Conservation (phyloP, 176 grass and related monocot genomes). For the Areca catechu region DNA sequence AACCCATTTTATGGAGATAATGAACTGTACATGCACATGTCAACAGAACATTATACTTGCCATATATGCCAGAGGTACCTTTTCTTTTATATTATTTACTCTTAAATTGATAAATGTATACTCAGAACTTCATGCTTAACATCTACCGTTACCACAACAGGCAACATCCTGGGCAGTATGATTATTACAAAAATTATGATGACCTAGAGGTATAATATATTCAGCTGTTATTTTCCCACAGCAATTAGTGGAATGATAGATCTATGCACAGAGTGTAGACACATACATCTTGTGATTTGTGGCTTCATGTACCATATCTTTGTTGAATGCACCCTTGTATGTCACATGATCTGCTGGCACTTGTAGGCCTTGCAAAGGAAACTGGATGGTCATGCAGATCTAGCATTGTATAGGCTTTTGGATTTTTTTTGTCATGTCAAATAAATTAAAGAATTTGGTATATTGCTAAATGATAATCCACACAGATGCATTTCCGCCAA, state of each 20-base stretch:
- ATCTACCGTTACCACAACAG: conserved; percentile 19
- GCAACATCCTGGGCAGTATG: conserved; percentile 56
- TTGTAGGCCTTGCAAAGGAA: no score
- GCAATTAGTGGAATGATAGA: neutral
- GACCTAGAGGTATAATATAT: conserved; percentile 67
- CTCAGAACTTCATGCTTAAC: no score
- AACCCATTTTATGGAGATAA: conserved; percentile 83
- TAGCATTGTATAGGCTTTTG: no score
- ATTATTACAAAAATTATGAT: conserved; percentile 85
- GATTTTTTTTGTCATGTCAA: no score
- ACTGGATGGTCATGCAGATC: no score
- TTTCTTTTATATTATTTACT: neutral
- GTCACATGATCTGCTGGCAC: no score
- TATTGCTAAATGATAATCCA: conserved; percentile 15
- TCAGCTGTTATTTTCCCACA: conserved; percentile 2
- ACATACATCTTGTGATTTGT: no score
- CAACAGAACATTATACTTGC: conserved; percentile 64
- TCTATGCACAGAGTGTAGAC: no score
- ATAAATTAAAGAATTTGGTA: no score
- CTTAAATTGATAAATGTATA: no score
- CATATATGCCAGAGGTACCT: conserved; percentile 79
- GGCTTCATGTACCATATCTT: no score
- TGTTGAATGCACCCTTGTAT: no score
- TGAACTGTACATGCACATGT: conserved; percentile 84
- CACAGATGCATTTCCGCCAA: conserved; percentile 78